Conservation (phyloP, 306 rosid genomes). For the Vigna radiata region DNA sequence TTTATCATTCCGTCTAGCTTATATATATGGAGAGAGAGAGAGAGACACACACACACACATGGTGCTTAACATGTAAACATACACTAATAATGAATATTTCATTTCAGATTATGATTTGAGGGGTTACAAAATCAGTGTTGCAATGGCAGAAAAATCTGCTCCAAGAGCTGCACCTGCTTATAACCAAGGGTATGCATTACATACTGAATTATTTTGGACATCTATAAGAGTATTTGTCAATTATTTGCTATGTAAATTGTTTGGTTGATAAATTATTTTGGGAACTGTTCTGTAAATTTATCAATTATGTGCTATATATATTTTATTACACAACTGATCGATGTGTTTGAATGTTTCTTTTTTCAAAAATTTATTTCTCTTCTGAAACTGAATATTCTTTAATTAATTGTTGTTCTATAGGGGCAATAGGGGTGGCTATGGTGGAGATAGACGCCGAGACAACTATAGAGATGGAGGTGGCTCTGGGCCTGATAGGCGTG, state of each 20-base stretch:
- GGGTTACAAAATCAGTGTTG: constrained; percentile 82
- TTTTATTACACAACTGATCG: not conserved
- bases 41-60: not conserved
- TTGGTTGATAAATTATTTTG: not conserved
- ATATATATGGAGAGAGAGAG: too few species aligned
- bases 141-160: constrained; percentile 96
- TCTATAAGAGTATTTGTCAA: not conserved
- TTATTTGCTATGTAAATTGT: not conserved
- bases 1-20: not conserved
- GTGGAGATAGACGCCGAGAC: constrained; percentile 95
- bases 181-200: constrained; percentile 71
- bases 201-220: not conserved
- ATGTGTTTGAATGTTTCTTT: not conserved
- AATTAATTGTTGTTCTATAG: constrained; percentile 39
- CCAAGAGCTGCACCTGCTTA: constrained; percentile 77
- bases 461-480: constrained; percentile 76
- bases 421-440: constrained; percentile 97
- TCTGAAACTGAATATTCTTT: not conserved
- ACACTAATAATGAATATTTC: constrained; percentile 37
- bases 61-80: not conserved
- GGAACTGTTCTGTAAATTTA: constrained; percentile 1
- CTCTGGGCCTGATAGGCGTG: constrained; percentile 92
- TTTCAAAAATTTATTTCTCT: not conserved
- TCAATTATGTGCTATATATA: not conserved
- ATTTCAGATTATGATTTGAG: constrained; percentile 84